Base-by-base conservation (phyloP, 176 grass and related monocot genomes). In the Alopecurus myosuroides region DNA sequence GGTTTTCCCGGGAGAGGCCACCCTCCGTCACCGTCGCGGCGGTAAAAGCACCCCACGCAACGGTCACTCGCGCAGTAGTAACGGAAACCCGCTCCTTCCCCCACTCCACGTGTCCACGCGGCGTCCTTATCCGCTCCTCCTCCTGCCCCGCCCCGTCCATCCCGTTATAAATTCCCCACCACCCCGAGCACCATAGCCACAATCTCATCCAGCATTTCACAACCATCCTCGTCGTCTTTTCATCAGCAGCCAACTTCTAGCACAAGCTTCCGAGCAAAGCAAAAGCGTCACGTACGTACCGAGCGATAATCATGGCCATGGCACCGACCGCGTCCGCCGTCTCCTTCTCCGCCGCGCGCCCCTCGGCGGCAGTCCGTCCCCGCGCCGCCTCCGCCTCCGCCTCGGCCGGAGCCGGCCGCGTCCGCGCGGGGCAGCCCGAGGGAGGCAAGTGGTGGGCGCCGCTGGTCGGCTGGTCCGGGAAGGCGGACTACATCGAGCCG, bases 381-480 rank as follows among this genome's bases (percentile, higher is more conserved):
- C 40, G 67, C 53, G 41, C 52, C 14, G 28, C 25, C 25, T 3
- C 42, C 15, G 41, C 60, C 26, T 2, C 13, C 45, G 45, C 25
- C 5, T 13, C 63, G 1, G 60, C 28, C 1, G 50, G 51, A 1
- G 22, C 55, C 0, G 69, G 77, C 17, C 70, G 44, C 22, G 75
- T 5, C 42, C 37, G 1, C 18, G 56, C 63, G 36, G 51, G 2
- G 20, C 12, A 31, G 4, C 28, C 18, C 29, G 65, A 77, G 33
- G 17, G 78, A n/a, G 81, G 82, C 28, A 97, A 88, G 74, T 97
- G 94, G 91, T 97, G 91, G 94, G 74, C 87, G 34, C 91, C 91
- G 86, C 81, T 97, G 42, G 82, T 94, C 53, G 91, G 91, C 15
- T 93, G 91, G 94, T 86, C 91, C 11, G 28, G 89, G 20, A 78